Evolutionary conservation across 2,329 filamentous ascomycete species (phyloP), one percentile per base, ranked within the genome.

Genomic region (Cercospora nicotianae): DNA sequence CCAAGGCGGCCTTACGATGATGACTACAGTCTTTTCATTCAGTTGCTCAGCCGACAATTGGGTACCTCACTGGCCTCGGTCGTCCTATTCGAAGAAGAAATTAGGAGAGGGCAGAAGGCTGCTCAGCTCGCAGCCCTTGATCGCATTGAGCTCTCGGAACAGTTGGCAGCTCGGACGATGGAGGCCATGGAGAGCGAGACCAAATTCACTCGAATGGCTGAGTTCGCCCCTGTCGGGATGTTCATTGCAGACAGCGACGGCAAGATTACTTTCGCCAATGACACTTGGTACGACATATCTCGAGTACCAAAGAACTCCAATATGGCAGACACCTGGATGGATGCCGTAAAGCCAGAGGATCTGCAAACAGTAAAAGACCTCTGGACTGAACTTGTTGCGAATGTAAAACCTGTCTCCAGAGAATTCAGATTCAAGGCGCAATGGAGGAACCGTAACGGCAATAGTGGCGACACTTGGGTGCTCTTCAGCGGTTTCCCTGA

Each of bases 21-120:
- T 42, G 92, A 94, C 72, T 95, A 94, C 75, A 87, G 87, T 69
- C 82, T 94, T 0, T 95, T 94, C 73, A 84, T 94, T 42, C 89
- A 91, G 72, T 83, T 94, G 0, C 80, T 94, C 5, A 90, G 89
- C 58, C 86, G 91, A 23, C 92, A 94, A 76, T 82, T 94, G 8
- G 91, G 90, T 8, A 94, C 91, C 0, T 93, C 91, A 0, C 85
- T 94, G 77, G 91, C 91, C 1, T 94, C 91, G 0, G 91, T 94
- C 0, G 90, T 94, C 0, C 79, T 95, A 1, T 94, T 94, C 67
- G 91, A 94, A 76, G 91, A 94, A 72, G 92, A 95, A 76, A 93
- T 94, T 70, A 87, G 86, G 67, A 85, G 91, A 68, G 90, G 91
- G 0, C 89, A 93, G 77, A 86, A 84, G 72, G 91, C 91, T 1